Evolutionary conservation across 192 early-diverging fungal genomes (phyloP).

Genomic region (Cladochytrium replicatum): DNA sequence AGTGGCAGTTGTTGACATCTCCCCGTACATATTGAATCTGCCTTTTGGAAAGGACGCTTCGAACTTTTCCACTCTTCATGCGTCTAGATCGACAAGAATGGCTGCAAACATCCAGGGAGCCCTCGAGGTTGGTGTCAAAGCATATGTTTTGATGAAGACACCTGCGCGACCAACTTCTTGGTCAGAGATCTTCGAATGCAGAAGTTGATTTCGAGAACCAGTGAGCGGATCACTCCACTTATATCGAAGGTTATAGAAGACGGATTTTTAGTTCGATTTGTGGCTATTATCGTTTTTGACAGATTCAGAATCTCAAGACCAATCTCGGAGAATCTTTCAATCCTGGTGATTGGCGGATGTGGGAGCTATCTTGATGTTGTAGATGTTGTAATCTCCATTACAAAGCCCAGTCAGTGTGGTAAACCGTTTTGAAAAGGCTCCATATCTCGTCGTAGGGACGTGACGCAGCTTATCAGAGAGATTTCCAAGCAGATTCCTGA

Average conservation of each 20-base stretch:
- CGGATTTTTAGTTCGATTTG: too few species aligned
- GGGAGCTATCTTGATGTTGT: slow-evolving; percentile 48
- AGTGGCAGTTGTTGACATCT: slow-evolving; percentile 33
- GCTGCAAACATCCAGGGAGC: slow-evolving; percentile 47
- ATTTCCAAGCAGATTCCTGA: too few species aligned
- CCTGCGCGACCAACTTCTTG: slow-evolving; percentile 53
- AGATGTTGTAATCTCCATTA: slow-evolving; percentile 38
- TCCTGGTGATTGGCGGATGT: slow-evolving; percentile 46
- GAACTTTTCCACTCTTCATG: slow-evolving; percentile 34
- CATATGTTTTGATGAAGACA: slow-evolving; percentile 48
- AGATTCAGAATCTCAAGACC: slow-evolving; percentile 30
- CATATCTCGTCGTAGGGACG: slow-evolving; percentile 12
- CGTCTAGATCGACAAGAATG: slow-evolving; percentile 47
- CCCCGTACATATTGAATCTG: slow-evolving; percentile 43
- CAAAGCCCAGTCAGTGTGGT: slow-evolving; percentile 10
- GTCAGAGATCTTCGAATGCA: slow-evolving; percentile 47
- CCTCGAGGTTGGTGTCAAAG: slow-evolving; percentile 30
- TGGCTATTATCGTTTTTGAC: background rate
- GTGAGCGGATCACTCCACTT: slow-evolving; percentile 52
- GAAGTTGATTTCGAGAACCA: slow-evolving; percentile 27
- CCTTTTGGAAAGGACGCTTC: slow-evolving; percentile 33
- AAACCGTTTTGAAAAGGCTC: background rate
- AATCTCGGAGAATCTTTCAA: slow-evolving; percentile 23
- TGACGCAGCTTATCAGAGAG: slow-evolving; percentile 20
- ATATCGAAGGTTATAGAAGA: slow-evolving; percentile 16